Base-by-base conservation (phyloP, 768 basidiomycete genomes). In the Pilatotrama ljubarskyi region DNA sequence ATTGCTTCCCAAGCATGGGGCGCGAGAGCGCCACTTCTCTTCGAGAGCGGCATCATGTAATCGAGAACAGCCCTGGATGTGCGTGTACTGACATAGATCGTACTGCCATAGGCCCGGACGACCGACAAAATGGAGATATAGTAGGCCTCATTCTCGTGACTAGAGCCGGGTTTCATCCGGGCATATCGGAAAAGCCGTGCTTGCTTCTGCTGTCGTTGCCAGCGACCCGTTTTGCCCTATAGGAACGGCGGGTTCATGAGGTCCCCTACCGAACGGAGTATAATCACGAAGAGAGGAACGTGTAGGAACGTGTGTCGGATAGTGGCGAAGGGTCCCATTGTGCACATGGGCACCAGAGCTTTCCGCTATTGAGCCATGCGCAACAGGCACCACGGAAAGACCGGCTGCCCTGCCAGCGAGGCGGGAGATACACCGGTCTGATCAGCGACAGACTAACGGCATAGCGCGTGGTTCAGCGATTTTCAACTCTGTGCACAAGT, bases 71-170 rank as follows among this genome's bases (percentile, higher is more conserved):
- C 50, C 22, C 26, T 35, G 58, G 40, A 37, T 18, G 41, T 15
- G 15, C 55, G 25, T 48, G 54, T 18, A n/a, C 35, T 17, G 32
- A 24, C 29, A 24, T 44, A 56, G 55, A 17, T 18, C n/a, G 25
- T 57, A 49, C 25, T 57, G 47, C 55, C 47, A 57, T 57, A 57
- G 46, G 37, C 14, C 55, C 3, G 18, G 3, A 20, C 38, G 9
- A 8, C 22, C 3, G n/a, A n/a, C n/a, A n/a, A n/a, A n/a, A n/a
- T n/a, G n/a, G n/a, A n/a, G n/a, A n/a, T n/a, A n/a, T n/a, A n/a
- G n/a, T n/a, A n/a, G n/a, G n/a, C n/a, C n/a, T n/a, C n/a, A n/a
- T n/a, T n/a, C n/a, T 7, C 35, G 40, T 32, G 24, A 15, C 15
- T 37, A n/a, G 29, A 24, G 46, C 20, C 55, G 22, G 15, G 47